Conservation (phyloP, 169 alveolate species). For the Plasmodium gonderi region DNA sequence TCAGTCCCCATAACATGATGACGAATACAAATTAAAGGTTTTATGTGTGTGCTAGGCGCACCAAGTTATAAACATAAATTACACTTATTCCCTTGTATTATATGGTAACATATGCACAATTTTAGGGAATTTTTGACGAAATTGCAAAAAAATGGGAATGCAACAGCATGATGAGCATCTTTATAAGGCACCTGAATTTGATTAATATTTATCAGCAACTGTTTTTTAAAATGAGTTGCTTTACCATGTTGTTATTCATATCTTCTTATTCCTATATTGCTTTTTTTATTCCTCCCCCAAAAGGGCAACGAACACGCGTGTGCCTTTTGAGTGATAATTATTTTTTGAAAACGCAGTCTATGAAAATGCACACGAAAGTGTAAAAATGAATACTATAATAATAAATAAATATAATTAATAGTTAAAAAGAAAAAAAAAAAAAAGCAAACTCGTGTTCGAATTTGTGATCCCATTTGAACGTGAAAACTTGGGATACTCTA, state of each 20-base stretch:
- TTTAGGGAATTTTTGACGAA: background rate
- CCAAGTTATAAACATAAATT: background rate
- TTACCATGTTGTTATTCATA: too few species aligned
- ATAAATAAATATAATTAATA: too few species aligned
- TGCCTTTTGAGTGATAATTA: too few species aligned
- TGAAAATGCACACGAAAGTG: background rate
- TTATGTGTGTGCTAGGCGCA: background rate
- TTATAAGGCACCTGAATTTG: background rate
- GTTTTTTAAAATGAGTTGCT: background rate
- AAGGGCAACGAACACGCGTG: too few species aligned
- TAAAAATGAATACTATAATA: too few species aligned
- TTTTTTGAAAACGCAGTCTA: background rate
- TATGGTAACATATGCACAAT: background rate
- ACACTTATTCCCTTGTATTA: background rate
- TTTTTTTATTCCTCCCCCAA: too few species aligned
- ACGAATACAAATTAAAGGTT: too few species aligned
- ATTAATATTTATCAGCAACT: background rate
- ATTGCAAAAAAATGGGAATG: background rate
- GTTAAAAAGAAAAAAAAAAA: background rate
- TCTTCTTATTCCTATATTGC: too few species aligned
- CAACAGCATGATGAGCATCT: background rate
- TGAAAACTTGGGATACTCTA: background rate
- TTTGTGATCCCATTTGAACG: background rate
- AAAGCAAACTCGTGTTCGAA: background rate
- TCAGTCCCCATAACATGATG: too few species aligned